Evolutionary conservation across 768 basidiomycete species (phyloP).

Genomic region (Cantharellus cinnabarinus): DNA sequence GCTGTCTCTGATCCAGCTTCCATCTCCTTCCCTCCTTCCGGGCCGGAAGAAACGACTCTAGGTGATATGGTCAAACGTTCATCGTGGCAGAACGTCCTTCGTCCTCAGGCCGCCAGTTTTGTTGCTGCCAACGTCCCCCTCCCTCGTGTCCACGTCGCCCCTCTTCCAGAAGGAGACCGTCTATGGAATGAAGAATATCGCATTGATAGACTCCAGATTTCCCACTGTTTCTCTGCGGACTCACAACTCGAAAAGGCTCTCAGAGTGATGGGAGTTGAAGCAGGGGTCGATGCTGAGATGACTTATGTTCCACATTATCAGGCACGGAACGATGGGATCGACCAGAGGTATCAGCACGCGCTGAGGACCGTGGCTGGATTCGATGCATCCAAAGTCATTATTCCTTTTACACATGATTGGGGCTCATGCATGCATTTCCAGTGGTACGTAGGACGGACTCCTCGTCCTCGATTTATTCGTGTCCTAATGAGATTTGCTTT

Average conservation of each 20-base stretch:
- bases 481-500: too few relatives aligned
- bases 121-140: conserved; percentile 11
- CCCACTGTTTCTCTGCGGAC: conserved; percentile 18
- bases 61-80: conserved; percentile 10
- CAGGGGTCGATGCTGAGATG: conserved; percentile 17
- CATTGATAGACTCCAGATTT: conserved; percentile 13
- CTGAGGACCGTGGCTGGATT: conserved; percentile 3
- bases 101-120: conserved; percentile 13
- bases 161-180: neutral
- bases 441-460: conserved; percentile 10
- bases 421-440: conserved; percentile 16
- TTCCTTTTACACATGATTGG: conserved; percentile 12
- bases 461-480: neutral
- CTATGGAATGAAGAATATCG: neutral
- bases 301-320: conserved; percentile 17
- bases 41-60: neutral
- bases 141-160: conserved; percentile 16
- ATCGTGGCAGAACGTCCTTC: conserved; percentile 14
- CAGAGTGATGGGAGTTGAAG: conserved; percentile 12
- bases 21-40: too few relatives aligned
- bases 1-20: neutral
- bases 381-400: conserved; percentile 8
- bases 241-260: conserved; percentile 15
- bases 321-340: conserved; percentile 1
- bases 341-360: conserved; percentile 1